phyloP scores from a whole-genome alignment of 768 basidiomycete genomes.

The Psilocybe azurescens region DNA sequence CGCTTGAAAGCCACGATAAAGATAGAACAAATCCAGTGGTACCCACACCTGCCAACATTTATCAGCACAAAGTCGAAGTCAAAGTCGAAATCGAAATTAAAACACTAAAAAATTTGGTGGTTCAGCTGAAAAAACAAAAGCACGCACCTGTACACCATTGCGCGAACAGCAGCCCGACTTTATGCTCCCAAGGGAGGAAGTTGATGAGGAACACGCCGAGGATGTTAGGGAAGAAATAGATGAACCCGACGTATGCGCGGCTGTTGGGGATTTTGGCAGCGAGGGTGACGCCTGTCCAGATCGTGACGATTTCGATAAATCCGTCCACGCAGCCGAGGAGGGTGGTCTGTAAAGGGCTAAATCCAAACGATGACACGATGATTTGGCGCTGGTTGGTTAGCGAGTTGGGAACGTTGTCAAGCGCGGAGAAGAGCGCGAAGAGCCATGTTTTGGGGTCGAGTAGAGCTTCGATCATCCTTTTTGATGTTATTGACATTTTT shows the following conservation, averaged over 20 bases:
- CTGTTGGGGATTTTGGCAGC: conserved; percentile 61
- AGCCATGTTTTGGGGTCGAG: conserved; percentile 78
- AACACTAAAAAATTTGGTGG: background rate
- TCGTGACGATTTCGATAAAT: conserved; percentile 68
- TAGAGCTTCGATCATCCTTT: conserved; percentile 72
- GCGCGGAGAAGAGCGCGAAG: conserved; percentile 68
- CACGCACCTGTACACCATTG: conserved; percentile 56
- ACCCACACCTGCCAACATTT: conserved; percentile 41
- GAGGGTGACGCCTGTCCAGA: conserved; percentile 66
- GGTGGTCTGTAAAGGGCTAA: conserved; percentile 66
- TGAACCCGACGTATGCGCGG: conserved; percentile 65
- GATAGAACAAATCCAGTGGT: conserved; percentile 64
- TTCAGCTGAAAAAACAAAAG: background rate
- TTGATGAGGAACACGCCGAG: conserved; percentile 67
- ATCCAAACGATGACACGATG: conserved; percentile 72
- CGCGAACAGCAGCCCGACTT: conserved; percentile 66
- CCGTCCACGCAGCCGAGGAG: conserved; percentile 73
- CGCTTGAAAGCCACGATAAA: conserved; percentile 66
- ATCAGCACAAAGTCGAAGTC: background rate
- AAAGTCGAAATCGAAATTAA: too few relatives aligned
- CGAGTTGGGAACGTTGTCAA: conserved; percentile 70
- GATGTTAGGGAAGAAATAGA: conserved; percentile 70
- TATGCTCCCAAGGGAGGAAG: conserved; percentile 66
- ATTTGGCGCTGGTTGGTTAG: conserved; percentile 67
- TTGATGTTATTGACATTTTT: background rate